Conservation (phyloP, 2,329 filamentous ascomycete genomes). For the Nemania sp. region DNA sequence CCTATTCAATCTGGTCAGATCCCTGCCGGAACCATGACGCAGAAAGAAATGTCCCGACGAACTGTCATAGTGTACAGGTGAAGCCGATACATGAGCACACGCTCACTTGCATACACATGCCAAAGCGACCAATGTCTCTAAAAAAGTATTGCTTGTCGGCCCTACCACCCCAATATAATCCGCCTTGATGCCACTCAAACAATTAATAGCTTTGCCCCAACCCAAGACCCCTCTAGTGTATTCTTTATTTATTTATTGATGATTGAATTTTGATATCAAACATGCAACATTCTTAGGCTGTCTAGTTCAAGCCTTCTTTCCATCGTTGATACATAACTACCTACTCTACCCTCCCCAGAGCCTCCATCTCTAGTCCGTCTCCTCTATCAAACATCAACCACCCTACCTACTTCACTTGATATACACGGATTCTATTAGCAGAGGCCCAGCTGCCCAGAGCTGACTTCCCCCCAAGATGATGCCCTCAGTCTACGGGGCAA, state of each 20-base stretch:
- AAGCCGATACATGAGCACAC: conserved; percentile 50
- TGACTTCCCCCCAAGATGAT: conserved; percentile 48
- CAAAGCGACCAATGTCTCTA: conserved; percentile 53
- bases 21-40: conserved; percentile 55
- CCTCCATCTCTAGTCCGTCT: conserved; percentile 1
- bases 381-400: conserved; percentile 11
- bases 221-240: conserved; percentile 40
- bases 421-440: conserved; percentile 20
- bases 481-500: conserved; percentile 53
- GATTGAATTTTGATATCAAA: conserved; percentile 47
- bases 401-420: conserved; percentile 3
- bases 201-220: conserved; percentile 46
- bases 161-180: conserved; percentile 54
- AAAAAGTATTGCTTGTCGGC: conserved; percentile 53
- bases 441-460: neutral
- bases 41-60: conserved; percentile 50
- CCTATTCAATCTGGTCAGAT: conserved; percentile 47
- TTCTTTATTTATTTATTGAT: no score
- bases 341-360: conserved; percentile 29
- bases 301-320: conserved; percentile 43
- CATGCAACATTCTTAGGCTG: conserved; percentile 48
- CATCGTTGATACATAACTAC: conserved; percentile 40
- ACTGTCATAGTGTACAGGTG: conserved; percentile 50
- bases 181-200: conserved; percentile 48
- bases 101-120: conserved; percentile 52